A percentile compares a stretch with the other conserved stretches of the same genome.
Conservation (phyloP, 129 eudicot genomes). For the Kitagawia praeruptora region DNA sequence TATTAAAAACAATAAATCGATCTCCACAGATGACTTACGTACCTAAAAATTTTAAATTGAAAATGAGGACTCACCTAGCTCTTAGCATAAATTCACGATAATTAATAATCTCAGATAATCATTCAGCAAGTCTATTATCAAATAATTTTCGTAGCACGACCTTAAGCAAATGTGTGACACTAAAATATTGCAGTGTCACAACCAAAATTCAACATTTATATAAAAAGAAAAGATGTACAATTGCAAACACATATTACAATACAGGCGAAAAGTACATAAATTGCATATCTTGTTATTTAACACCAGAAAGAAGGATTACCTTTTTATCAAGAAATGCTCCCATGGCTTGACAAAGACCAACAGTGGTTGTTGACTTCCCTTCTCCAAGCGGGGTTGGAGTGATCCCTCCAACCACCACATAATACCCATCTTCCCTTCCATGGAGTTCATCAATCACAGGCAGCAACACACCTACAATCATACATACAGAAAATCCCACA, state of each 20-base stretch:
- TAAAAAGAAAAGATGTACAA: not conserved
- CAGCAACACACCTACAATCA: constrained; percentile 56
- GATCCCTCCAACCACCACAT: constrained; percentile 96
- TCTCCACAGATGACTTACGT: not conserved
- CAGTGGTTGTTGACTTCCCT: constrained; percentile 96
- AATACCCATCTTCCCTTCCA: constrained; percentile 63
- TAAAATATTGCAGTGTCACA: no score
- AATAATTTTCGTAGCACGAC: not conserved
- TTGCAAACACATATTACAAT: not conserved
- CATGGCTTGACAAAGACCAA: constrained; percentile 94
- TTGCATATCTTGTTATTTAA: no score
- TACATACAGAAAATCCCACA: constrained; percentile 6
- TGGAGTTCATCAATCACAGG: constrained; percentile 74
- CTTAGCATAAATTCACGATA: not conserved
- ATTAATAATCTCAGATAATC: not conserved
- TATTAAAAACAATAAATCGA: not conserved
- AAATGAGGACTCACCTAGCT: not conserved
- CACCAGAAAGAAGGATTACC: constrained; percentile 23
- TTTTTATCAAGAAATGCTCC: constrained; percentile 92
- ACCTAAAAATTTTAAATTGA: not conserved
- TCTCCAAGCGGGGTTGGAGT: constrained; percentile 98
- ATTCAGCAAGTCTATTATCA: not conserved
- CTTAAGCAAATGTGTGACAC: not conserved
- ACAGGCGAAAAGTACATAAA: not conserved
- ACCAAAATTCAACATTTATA: no score